A percentile compares a stretch with the other conserved stretches of the same genome.
Evolutionary conservation across 345 rosid genomes (phyloP).

Genomic region (Aquilaria sinensis): DNA sequence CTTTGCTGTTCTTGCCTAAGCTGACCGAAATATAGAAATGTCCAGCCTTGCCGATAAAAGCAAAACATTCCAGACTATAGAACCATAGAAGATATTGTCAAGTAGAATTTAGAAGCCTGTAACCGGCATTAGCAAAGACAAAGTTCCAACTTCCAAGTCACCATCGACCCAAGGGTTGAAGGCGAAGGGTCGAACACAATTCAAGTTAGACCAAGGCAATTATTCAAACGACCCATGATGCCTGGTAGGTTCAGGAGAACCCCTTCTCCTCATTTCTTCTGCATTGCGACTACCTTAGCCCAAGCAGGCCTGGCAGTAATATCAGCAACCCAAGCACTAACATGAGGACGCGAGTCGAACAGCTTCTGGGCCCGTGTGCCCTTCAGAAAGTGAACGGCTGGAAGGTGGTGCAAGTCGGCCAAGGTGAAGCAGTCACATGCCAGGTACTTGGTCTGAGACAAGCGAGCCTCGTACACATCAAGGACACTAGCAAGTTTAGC

Average conservation of each 20-base stretch:
- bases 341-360: conserved; percentile 40
- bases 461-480: conserved; percentile 59
- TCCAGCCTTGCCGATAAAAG: too few relatives aligned
- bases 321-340: conserved; percentile 45
- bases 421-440: conserved; percentile 57
- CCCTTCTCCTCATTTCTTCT: conserved; percentile 1
- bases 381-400: conserved; percentile 32
- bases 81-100: background rate
- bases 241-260: background rate
- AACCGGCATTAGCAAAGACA: background rate
- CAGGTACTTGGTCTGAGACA: conserved; percentile 53
- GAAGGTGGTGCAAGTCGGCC: conserved; percentile 75
- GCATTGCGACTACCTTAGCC: conserved; percentile 48
- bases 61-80: too few relatives aligned
- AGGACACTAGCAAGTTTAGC: conserved; percentile 43
- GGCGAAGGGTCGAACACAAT: too few relatives aligned
- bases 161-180: too few relatives aligned
- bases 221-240: too few relatives aligned
- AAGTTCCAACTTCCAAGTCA: too few relatives aligned
- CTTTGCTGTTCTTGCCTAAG: too few relatives aligned
- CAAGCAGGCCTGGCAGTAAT: conserved; percentile 62
- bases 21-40: too few relatives aligned
- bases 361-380: conserved; percentile 37
- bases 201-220: too few relatives aligned
- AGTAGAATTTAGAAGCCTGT: background rate